Percentiles rank a stretch among this genome's conserved stretches.
Conservation (phyloP, 164 flowering plant species). For the Stephania japonica region DNA sequence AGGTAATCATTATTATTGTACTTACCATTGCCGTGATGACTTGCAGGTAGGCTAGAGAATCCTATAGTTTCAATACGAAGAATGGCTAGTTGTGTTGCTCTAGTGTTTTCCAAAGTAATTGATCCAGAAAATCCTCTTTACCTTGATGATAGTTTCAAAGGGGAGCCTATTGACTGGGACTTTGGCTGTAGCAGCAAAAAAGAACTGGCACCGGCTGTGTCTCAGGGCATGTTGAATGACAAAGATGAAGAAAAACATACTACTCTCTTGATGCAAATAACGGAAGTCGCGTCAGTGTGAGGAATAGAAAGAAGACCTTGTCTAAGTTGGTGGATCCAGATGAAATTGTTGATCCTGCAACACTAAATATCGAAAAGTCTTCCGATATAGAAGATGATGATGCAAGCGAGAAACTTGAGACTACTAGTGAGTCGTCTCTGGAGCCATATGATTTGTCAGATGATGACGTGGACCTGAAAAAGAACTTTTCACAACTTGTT, state of each 20-base stretch:
- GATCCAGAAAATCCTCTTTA: constrained; percentile 91
- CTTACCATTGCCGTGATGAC: constrained; percentile 18
- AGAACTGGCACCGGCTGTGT: constrained; percentile 14
- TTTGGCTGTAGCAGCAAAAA: constrained; percentile 40
- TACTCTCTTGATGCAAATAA: constrained; percentile 15
- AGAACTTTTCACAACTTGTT: constrained; percentile 65
- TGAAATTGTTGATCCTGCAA: constrained; percentile 81
- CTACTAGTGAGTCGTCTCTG: constrained; percentile 67
- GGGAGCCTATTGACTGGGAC: constrained; percentile 79
- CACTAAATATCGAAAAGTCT: constrained; percentile 29
- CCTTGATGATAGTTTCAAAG: constrained; percentile 75
- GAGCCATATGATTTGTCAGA: constrained; percentile 91
- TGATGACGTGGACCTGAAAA: constrained; percentile 77
- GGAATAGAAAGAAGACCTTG: constrained; percentile 28
- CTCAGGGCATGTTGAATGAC: constrained; percentile 13
- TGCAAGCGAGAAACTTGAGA: constrained; percentile 58
- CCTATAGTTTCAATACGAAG: constrained; percentile 59
- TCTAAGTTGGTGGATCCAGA: constrained; percentile 61
- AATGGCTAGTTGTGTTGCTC: constrained; percentile 87
- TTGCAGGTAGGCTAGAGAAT: constrained; percentile 86
- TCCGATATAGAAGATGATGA: constrained; percentile 50
- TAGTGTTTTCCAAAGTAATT: constrained; percentile 77
- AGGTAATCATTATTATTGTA: constrained; percentile 2
- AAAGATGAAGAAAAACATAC: constrained; percentile 18
- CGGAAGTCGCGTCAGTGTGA: constrained; percentile 16